A percentile compares a stretch with the other conserved stretches of the same genome.
Evolutionary conservation across 2,329 filamentous ascomycete genomes (phyloP).

Genomic region (Colletotrichum tamarilloi): DNA sequence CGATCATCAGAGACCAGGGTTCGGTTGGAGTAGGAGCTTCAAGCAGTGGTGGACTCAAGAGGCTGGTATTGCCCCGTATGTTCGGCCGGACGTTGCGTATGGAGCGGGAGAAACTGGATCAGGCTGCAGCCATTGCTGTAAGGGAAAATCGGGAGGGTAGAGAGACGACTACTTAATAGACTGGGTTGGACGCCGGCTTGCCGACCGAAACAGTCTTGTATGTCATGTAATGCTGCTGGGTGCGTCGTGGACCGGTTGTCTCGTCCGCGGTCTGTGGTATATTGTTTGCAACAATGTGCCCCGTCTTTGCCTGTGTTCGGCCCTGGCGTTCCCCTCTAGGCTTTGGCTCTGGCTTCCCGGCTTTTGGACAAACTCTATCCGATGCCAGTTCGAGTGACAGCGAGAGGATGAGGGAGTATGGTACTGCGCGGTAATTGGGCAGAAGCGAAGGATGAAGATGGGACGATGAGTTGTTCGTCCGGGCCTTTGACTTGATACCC

Average conservation of each 20-base stretch:
- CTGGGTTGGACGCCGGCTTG: neutral
- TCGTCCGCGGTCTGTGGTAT: constrained; percentile 21
- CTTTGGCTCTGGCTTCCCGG: neutral
- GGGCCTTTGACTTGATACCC: constrained; percentile 27
- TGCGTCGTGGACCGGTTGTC: constrained; percentile 21
- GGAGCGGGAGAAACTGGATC: neutral
- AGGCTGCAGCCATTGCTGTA: neutral
- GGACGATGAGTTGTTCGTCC: constrained; percentile 33
- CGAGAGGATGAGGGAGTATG: constrained; percentile 6
- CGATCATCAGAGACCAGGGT: constrained; percentile 36
- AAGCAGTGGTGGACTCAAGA: neutral
- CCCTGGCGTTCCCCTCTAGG: neutral
- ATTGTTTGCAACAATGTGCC: constrained; percentile 20
- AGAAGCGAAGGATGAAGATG: constrained; percentile 25
- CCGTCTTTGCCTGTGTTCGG: neutral
- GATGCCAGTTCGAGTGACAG: constrained; percentile 21
- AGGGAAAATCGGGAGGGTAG: neutral
- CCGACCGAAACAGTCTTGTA: constrained; percentile 10
- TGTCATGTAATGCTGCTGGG: neutral
- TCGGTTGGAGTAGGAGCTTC: neutral
- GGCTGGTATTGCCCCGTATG: neutral
- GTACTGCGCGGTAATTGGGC: neutral
- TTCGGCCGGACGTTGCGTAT: neutral
- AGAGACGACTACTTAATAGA: neutral
- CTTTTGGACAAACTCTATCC: constrained; percentile 20